A percentile compares a stretch with the other conserved stretches of the same genome.
phyloP scores from a whole-genome alignment of 169 alveolate genomes.

The Eimeria zaria region DNA sequence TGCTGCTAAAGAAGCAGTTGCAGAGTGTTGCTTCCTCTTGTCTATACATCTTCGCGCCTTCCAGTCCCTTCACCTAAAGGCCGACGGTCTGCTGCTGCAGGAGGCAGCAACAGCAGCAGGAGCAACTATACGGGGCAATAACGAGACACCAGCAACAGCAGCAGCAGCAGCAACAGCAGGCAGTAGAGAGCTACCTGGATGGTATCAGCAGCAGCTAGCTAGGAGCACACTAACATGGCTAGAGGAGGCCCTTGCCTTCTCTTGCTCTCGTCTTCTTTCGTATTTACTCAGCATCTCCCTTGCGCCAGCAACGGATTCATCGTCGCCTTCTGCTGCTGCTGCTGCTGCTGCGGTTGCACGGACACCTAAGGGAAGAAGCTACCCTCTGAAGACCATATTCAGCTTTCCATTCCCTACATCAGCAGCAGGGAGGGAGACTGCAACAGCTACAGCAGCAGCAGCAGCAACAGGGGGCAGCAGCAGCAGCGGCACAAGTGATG shows the following conservation, averaged over 20 bases:
- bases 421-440: not conserved
- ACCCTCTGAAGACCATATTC: not conserved
- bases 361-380: not conserved
- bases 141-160: not conserved
- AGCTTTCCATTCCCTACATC: constrained; percentile 4
- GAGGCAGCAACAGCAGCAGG: constrained; percentile 20
- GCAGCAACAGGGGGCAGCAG: not conserved
- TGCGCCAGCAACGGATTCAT: not conserved
- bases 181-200: constrained; percentile 2
- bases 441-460: constrained; percentile 45
- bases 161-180: constrained; percentile 21
- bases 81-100: constrained; percentile 37
- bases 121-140: not conserved
- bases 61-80: constrained; percentile 40
- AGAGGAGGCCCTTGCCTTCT: constrained; percentile 65
- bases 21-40: constrained; percentile 14
- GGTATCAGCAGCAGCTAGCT: constrained; percentile 46
- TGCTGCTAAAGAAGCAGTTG: constrained; percentile 1
- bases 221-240: constrained; percentile 23
- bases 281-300: not conserved
- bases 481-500: constrained; percentile 16
- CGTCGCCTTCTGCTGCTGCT: not conserved
- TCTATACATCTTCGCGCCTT: constrained; percentile 34
- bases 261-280: constrained; percentile 22
- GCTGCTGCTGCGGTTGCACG: constrained; percentile 7